Base-by-base conservation (phyloP, 2,329 filamentous ascomycete genomes). In the Claviceps sp. region DNA sequence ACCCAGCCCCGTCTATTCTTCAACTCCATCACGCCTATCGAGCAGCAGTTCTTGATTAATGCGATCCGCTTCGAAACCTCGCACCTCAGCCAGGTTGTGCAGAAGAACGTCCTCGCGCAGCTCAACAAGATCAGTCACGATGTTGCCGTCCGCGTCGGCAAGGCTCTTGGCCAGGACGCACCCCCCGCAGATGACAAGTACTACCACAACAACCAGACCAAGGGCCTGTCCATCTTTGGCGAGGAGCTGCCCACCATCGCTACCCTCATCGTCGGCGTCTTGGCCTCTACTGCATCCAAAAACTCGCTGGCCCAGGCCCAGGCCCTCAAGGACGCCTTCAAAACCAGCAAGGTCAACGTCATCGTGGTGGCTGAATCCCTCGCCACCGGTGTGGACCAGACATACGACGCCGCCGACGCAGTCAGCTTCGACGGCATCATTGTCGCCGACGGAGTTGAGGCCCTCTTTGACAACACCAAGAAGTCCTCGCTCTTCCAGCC, bases 11-110 rank as follows among this genome's bases (percentile, higher is more conserved):
- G 84, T 1, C 72, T 88, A 13, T 87, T 88, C 69, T 87, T 78
- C 74, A 88, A 88, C 73, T 86, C 82, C 0, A 70, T 88, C 48
- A 70, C 75, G 1, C 71, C 75, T 1, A 72, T 73, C 0, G 84
- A 88, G 66, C 78, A 86, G 63, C 84, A 88, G 61, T 82, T 86
- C 61, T 65, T 88, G 41, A 74, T 88, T 67, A 84, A 88, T 63
- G 84, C 82, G 0, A 79, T 88, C 51, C 81, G 84, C 30, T 87
- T 88, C 63, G 85, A 88, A 67, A 76, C 74, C 0, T 74, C 79
- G 22, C 75, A 84, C 14, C 59, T 88, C 37, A 68, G 72, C 58
- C 81, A 78, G 0, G 60, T 72, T 1, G 78, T 88, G 16, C 81
- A 81, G 66, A 66, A 76, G 57, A 86, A 86, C 56, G 79, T 85